Evolutionary conservation across 768 basidiomycete species (phyloP).

Genomic region (Amanita polypyramis): DNA sequence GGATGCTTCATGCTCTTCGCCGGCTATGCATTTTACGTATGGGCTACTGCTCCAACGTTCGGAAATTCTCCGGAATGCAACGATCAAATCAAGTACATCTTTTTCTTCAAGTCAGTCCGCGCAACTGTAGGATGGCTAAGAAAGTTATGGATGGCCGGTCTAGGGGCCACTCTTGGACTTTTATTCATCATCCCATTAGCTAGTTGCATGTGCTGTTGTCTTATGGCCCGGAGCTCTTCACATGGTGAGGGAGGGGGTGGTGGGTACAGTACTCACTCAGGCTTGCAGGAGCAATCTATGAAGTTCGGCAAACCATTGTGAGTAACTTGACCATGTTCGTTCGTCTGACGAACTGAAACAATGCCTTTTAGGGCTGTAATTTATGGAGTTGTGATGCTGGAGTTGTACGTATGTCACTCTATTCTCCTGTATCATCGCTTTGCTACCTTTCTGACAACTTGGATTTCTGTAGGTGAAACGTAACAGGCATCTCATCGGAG

Average conservation of each 20-base stretch:
- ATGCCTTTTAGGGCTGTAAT: conserved; percentile 5
- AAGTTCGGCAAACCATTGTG: neutral
- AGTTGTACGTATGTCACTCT: conserved; percentile 11
- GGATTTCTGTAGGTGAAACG: conserved; percentile 1
- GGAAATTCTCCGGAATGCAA: conserved; percentile 4
- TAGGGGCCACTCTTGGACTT: conserved; percentile 1
- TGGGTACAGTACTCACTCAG: neutral
- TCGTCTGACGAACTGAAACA: neutral
- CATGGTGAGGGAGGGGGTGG: neutral
- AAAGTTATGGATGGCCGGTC: conserved; percentile 10
- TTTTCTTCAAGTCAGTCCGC: conserved; percentile 8
- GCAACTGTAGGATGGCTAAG: conserved; percentile 11
- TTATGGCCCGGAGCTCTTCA: neutral
- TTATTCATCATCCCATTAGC: neutral
- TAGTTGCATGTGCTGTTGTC: neutral
- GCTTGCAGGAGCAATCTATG: neutral
- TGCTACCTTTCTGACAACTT: neutral
- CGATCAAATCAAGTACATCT: conserved; percentile 10
- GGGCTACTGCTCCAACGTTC: conserved; percentile 10
- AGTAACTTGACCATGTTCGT: neutral
- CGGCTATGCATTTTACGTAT: conserved; percentile 10
- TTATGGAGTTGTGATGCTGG: conserved; percentile 11
- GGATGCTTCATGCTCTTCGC: conserved; percentile 9
- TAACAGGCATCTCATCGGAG: conserved; percentile 1
- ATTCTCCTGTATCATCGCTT: neutral